These are phyloP conservation scores for Rhynchosporium secalis DNA, from an alignment of 2,329 filamentous ascomycete genomes.

Conservation along the genomic window DNA sequence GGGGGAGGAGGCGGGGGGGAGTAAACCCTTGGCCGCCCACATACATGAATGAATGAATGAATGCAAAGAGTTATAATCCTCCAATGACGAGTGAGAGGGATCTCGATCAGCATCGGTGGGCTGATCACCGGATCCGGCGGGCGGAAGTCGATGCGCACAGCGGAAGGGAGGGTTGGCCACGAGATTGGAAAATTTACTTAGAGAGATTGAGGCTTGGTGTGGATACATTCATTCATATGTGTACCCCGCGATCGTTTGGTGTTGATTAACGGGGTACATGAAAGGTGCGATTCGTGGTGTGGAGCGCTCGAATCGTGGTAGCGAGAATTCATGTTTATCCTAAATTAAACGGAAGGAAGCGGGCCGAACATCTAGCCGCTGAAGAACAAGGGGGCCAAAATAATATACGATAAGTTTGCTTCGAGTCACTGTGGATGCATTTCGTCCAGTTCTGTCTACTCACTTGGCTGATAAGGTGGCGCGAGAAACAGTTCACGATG, in stretches of 20 bases:
- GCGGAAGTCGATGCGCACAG: constrained; percentile 12
- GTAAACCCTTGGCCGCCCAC: too few species aligned
- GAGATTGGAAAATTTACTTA: background rate
- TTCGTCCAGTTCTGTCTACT: too few species aligned
- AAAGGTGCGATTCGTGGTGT: constrained; percentile 10
- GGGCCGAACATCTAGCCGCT: constrained; percentile 23
- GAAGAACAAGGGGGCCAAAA: background rate
- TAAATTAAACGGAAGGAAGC: constrained; percentile 20
- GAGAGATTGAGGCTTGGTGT: background rate
- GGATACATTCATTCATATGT: background rate
- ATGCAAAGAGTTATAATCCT: background rate
- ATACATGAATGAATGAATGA: too few species aligned
- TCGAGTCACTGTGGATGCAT: too few species aligned
- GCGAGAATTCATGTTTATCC: constrained; percentile 23
- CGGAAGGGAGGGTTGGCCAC: constrained; percentile 8
- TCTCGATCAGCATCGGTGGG: constrained; percentile 8
- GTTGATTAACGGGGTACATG: constrained; percentile 11
- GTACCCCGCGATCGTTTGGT: constrained; percentile 21
- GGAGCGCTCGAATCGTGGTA: constrained; percentile 7
- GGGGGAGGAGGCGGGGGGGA: too few species aligned
- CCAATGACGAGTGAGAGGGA: background rate
- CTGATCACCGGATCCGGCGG: constrained; percentile 16
- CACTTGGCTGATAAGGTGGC: too few species aligned
- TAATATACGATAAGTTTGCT: background rate
- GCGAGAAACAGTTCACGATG: background rate